These are phyloP conservation scores for Thermothelomyces thermophilus DNA, from an alignment of 2,329 filamentous ascomycete genomes.

Conservation along the genomic window DNA sequence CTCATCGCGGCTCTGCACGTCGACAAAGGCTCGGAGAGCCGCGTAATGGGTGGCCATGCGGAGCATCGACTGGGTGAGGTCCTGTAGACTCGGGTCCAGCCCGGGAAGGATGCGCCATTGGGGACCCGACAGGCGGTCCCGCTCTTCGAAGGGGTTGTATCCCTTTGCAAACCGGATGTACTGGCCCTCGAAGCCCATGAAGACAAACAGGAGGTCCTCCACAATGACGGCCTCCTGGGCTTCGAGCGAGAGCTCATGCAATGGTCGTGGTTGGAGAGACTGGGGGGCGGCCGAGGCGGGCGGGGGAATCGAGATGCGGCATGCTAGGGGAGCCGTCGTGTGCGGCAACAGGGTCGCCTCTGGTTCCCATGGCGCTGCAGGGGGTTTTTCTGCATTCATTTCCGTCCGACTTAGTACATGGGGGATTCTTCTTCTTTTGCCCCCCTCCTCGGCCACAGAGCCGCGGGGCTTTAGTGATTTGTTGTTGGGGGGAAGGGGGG, in stretches of 20 bases:
- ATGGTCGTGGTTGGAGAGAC: constrained; percentile 57
- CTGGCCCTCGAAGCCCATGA: constrained; percentile 98
- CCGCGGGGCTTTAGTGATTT: constrained; percentile 14
- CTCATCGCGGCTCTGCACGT: constrained; percentile 87
- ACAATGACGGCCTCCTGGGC: constrained; percentile 81
- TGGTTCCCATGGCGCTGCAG: constrained; percentile 63
- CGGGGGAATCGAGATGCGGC: constrained; percentile 49
- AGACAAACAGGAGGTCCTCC: constrained; percentile 86
- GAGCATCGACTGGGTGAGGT: constrained; percentile 81
- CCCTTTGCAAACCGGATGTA: constrained; percentile 81
- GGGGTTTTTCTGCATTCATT: constrained; percentile 20
- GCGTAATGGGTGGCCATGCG: constrained; percentile 92
- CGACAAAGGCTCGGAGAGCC: constrained; percentile 85
- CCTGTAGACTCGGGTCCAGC: constrained; percentile 83
- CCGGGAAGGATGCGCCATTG: constrained; percentile 72
- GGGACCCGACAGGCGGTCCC: constrained; percentile 78
- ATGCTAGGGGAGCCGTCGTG: constrained; percentile 65
- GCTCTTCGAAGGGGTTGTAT: constrained; percentile 79
- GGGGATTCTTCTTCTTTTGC: too few relatives aligned
- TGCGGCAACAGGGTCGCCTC: constrained; percentile 65
- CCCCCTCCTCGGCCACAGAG: neutral
- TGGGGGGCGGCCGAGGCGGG: constrained; percentile 68
- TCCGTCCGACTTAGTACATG: constrained; percentile 20
- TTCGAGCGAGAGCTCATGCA: constrained; percentile 68
- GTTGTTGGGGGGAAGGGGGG: too few relatives aligned